A percentile compares a stretch with the other conserved stretches of the same genome.
phyloP scores from a whole-genome alignment of 2,329 filamentous ascomycete species.

The Ophiostoma sp. region DNA sequence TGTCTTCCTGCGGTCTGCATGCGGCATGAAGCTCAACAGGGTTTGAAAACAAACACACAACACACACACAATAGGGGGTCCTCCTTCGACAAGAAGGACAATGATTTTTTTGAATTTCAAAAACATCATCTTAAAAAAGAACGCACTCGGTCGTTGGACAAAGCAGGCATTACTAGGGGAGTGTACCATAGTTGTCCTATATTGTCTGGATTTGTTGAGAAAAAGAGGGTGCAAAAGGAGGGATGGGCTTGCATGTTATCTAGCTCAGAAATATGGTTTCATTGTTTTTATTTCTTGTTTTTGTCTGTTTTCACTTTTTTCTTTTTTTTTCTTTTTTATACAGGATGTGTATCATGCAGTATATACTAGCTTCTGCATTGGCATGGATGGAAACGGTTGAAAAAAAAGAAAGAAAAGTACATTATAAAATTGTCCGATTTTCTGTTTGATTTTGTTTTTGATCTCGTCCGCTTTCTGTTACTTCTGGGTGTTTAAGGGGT shows the following conservation, averaged over 20 bases:
- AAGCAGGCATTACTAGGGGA: background rate
- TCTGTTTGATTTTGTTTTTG: background rate
- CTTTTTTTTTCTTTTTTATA: constrained; percentile 5
- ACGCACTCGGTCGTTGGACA: constrained; percentile 5
- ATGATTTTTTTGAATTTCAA: background rate
- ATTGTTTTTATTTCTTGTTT: background rate
- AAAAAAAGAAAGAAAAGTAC: constrained; percentile 15
- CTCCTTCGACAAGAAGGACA: constrained; percentile 16
- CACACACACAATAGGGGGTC: constrained; percentile 14
- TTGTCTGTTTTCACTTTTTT: background rate
- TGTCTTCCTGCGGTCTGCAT: background rate
- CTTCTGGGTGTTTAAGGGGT: background rate
- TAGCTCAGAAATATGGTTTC: constrained; percentile 9
- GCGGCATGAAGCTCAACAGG: constrained; percentile 13
- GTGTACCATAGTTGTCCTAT: background rate
- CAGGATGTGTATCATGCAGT: constrained; percentile 16
- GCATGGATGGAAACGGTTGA: constrained; percentile 16
- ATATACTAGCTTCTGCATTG: constrained; percentile 15
- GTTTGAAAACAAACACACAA: background rate
- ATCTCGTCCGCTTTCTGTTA: background rate
- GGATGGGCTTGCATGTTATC: constrained; percentile 13
- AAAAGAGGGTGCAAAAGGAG: constrained; percentile 13
- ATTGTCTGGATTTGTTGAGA: background rate
- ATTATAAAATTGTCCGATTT: background rate
- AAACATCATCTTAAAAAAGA: constrained; percentile 7